phyloP scores from a whole-genome alignment of 495 filamentous ascomycete genomes.

The Beverwykella pulmonaria region DNA sequence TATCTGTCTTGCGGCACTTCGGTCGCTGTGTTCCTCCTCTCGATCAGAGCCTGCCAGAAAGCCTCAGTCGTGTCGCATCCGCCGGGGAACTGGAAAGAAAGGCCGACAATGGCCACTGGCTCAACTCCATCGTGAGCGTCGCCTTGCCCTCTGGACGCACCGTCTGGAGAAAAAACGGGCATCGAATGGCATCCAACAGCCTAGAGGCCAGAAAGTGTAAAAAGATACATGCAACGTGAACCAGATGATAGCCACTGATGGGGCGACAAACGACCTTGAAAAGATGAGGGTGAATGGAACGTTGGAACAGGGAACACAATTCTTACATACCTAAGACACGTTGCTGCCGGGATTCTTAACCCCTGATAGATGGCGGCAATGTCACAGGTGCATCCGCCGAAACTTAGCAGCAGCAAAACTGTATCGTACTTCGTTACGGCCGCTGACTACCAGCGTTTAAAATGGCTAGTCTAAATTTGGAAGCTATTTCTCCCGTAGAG shows the following conservation, averaged over 20 bases:
- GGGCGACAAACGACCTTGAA: not conserved
- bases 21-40: constrained; percentile 3
- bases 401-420: not conserved
- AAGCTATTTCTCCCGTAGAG: too few species aligned
- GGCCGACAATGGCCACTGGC: constrained; percentile 16
- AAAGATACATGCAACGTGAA: not conserved
- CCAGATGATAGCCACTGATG: not conserved
- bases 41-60: constrained; percentile 13
- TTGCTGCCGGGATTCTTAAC: not conserved
- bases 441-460: too few species aligned
- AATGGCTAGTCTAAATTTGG: too few species aligned
- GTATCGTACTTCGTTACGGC: not conserved
- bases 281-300: not conserved
- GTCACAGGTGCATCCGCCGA: not conserved
- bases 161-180: not conserved
- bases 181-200: not conserved
- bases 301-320: constrained; percentile 4
- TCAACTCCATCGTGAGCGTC: not conserved
- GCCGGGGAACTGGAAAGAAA: constrained; percentile 22
- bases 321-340: constrained; percentile 1
- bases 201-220: not conserved
- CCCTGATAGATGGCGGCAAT: not conserved
- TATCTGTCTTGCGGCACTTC: constrained; percentile 16
- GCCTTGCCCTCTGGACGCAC: not conserved
- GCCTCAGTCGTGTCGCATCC: not conserved